Percentiles rank a stretch among this genome's conserved stretches.
Evolutionary conservation across 164 flowering plant genomes (phyloP).

Genomic region (Echeveria elegans): DNA sequence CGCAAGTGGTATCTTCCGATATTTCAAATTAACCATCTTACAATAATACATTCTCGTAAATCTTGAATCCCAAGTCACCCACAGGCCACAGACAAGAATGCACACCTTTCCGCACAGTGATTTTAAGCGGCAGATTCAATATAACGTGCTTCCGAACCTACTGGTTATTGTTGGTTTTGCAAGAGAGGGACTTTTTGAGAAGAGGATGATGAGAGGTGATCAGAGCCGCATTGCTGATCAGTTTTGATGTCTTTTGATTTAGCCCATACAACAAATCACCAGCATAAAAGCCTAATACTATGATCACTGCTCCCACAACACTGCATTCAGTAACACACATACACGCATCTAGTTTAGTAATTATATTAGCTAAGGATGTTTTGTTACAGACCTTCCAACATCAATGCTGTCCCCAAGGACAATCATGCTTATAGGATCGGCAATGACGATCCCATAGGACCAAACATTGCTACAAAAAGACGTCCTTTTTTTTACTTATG

Average conservation of each 20-base stretch:
- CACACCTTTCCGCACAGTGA: no score
- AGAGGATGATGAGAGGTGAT: conserved; percentile 2
- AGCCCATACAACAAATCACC: conserved; percentile 43
- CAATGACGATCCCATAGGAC: conserved; percentile 41
- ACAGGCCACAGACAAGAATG: no score
- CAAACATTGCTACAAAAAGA: conserved; percentile 48
- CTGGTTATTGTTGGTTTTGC: no score
- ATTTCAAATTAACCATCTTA: no score
- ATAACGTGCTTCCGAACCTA: no score
- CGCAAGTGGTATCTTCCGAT: no score
- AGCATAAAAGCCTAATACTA: conserved; percentile 32
- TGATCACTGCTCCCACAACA: conserved; percentile 29
- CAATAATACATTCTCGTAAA: no score
- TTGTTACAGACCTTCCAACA: conserved; percentile 33
- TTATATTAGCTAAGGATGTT: no score
- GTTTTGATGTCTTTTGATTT: conserved; percentile 26
- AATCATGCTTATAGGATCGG: conserved; percentile 34
- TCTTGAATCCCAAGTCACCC: no score
- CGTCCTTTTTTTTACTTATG: conserved; percentile 42
- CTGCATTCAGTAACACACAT: conserved; percentile 16
- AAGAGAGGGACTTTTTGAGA: conserved; percentile 1
- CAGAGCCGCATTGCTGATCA: neutral
- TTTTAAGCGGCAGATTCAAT: no score
- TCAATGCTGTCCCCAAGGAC: conserved; percentile 46
- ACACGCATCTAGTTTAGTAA: no score